A percentile compares a stretch with the other conserved stretches of the same genome.
Evolutionary conservation across 2,329 filamentous ascomycete genomes (phyloP).

Genomic region (Aureobasidium musti): DNA sequence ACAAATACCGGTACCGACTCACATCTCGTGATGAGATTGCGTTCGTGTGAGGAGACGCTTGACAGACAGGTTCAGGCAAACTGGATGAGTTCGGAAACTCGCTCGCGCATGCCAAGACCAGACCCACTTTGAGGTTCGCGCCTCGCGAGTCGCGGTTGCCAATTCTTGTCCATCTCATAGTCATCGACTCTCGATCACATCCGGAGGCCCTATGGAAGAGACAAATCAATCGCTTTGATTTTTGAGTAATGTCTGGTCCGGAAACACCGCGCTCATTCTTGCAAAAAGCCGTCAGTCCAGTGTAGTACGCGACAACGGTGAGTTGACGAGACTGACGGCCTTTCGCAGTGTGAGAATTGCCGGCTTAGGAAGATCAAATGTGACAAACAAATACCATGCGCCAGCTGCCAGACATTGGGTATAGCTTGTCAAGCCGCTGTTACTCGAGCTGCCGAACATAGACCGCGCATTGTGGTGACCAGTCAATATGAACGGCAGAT

Average conservation of each 20-base stretch:
- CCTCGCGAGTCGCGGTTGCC: neutral
- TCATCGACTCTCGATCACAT: neutral
- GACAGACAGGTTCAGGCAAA: no score
- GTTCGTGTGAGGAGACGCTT: no score
- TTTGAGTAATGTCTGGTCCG: neutral
- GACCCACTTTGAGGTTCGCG: neutral
- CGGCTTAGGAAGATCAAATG: slow-evolving; percentile 31
- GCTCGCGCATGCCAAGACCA: neutral
- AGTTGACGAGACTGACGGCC: slow-evolving; percentile 14
- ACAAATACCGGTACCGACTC: no score
- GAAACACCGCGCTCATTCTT: neutral
- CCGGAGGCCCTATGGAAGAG: neutral
- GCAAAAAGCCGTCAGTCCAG: slow-evolving; percentile 25
- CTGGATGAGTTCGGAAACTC: no score
- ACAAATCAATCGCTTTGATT: no score
- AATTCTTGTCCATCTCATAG: neutral
- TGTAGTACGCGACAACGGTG: neutral
- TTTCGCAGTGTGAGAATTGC: slow-evolving; percentile 30
- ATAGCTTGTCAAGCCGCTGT: slow-evolving; percentile 28
- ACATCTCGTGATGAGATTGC: no score
- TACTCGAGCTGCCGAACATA: neutral
- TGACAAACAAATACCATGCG: slow-evolving; percentile 29
- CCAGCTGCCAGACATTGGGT: slow-evolving; percentile 28
- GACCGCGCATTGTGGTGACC: slow-evolving; percentile 16
- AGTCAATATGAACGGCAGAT: slow-evolving; percentile 29